Conservation (phyloP, 768 basidiomycete genomes). For the Hebeloma cylindrosporum region DNA sequence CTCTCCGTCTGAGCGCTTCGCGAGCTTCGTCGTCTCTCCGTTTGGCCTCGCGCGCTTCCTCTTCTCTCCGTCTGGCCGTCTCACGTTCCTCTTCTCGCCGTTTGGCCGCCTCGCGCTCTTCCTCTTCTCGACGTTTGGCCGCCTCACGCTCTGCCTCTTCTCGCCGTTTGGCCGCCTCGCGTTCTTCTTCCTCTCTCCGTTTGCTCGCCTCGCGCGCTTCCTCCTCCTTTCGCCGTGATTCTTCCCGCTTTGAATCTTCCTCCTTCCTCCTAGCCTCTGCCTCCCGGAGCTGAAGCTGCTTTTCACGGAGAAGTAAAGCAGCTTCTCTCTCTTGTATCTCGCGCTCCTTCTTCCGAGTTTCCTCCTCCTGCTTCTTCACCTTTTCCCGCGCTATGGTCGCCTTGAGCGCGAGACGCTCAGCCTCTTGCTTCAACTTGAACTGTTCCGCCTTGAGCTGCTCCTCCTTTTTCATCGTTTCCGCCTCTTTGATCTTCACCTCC, state of each 20-base stretch:
- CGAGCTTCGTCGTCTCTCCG: constrained; percentile 24
- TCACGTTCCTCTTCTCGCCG: constrained; percentile 12
- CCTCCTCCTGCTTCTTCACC: constrained; percentile 31
- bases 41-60: constrained; percentile 17
- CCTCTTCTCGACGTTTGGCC: constrained; percentile 12
- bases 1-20: constrained; percentile 22
- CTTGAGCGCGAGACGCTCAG: constrained; percentile 24
- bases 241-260: constrained; percentile 12
- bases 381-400: constrained; percentile 26
- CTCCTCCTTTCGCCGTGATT: constrained; percentile 10
- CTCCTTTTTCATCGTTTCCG: constrained; percentile 21
- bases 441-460: constrained; percentile 25
- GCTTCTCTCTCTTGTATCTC: constrained; percentile 29
- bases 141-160: constrained; percentile 3
- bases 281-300: constrained; percentile 36
- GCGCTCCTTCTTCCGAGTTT: constrained; percentile 29
- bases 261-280: constrained; percentile 28
- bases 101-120: constrained; percentile 9
- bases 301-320: constrained; percentile 32
- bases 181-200: constrained; percentile 15
- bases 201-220: constrained; percentile 7
- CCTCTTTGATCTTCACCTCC: constrained; percentile 25
- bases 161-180: constrained; percentile 9
- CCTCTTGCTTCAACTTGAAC: constrained; percentile 29
- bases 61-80: constrained; percentile 11